Base-by-base conservation (phyloP, 2,329 filamentous ascomycete species). In the Fusarium stilboides region DNA sequence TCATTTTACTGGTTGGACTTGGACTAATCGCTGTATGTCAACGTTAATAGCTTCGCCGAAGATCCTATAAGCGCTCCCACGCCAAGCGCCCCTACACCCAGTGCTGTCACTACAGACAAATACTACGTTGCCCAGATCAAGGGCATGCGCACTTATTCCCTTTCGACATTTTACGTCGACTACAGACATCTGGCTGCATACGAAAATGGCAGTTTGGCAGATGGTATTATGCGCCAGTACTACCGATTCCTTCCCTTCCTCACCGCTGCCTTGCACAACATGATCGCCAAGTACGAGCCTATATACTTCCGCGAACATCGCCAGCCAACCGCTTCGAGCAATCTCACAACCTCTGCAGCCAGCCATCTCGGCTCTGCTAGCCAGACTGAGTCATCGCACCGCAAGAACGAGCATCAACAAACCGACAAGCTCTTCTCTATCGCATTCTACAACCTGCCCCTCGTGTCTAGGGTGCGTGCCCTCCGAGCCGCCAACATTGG, bases 211-310 rank as follows among this genome's bases (percentile, higher is more conserved):
- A 90, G 92, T 60, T 84, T 99, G 53, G 94, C 95, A 42, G 91
- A 93, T 65, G 95, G 94, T 51, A 92, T 98, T 66, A 91, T 94
- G 70, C 91, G 90, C 74, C 92, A 97, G 76, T 98, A 98, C 84
- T 98, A 98, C 80, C 93, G 96, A 71, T 97, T 97, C 78, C 86
- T 97, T 24, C 96, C 96, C 4, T 99, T 96, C 79, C 88, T 99
- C 75, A 94, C 92, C 22, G 89, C 92, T 68, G 94, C 92, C 26
- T 84, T 99, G 43, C 94, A 99, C 82, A 97, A 94, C 76, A 89
- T 97, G 80, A 97, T 99, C 74, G 91, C 93, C 71, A 97, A 97
- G 82, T 92, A 98, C 81, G 95, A 98, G 79, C 93, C 96, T 7
- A 88, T 92, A 77, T 99, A 98, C 82, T 98, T 97, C 82, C 89